These are phyloP conservation scores for Vaccinium myrtillus DNA, from an alignment of 148 eudicot species.

Conservation along the genomic window DNA sequence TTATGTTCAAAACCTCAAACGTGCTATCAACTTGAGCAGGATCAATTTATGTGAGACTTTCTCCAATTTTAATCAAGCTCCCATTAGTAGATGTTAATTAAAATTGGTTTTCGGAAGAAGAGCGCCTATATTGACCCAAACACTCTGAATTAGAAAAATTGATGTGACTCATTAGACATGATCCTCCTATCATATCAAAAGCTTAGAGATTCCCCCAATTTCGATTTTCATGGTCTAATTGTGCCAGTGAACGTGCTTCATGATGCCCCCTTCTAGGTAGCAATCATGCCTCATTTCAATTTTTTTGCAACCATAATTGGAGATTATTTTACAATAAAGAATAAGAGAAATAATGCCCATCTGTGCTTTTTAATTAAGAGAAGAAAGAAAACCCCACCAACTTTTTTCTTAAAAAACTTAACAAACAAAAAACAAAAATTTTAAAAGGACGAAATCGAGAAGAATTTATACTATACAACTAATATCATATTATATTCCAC, in stretches of 20 bases:
- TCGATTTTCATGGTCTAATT: conserved; percentile 18
- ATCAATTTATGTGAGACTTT: neutral
- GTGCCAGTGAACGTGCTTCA: conserved; percentile 18
- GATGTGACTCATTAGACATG: neutral
- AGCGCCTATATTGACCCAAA: neutral
- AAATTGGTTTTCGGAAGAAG: neutral
- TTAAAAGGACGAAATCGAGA: conserved; percentile 11
- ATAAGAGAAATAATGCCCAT: neutral
- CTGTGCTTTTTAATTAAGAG: conserved; percentile 15
- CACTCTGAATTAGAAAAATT: neutral
- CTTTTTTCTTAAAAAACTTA: conserved; percentile 22
- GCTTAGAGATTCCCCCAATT: conserved; percentile 16
- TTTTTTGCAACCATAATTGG: conserved; percentile 5
- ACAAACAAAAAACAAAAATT: conserved; percentile 12
- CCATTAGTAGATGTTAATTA: neutral
- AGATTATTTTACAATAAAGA: conserved; percentile 13
- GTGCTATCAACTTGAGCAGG: neutral
- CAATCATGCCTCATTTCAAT: conserved; percentile 27
- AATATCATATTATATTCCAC: conserved; percentile 29
- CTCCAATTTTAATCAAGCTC: neutral
- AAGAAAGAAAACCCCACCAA: conserved; percentile 37
- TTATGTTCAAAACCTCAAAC: neutral
- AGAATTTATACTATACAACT: conserved; percentile 14
- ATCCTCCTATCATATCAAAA: neutral
- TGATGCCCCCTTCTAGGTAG: conserved; percentile 26